Conservation (phyloP, 1,139 yeast species). For the Candida anutae region DNA sequence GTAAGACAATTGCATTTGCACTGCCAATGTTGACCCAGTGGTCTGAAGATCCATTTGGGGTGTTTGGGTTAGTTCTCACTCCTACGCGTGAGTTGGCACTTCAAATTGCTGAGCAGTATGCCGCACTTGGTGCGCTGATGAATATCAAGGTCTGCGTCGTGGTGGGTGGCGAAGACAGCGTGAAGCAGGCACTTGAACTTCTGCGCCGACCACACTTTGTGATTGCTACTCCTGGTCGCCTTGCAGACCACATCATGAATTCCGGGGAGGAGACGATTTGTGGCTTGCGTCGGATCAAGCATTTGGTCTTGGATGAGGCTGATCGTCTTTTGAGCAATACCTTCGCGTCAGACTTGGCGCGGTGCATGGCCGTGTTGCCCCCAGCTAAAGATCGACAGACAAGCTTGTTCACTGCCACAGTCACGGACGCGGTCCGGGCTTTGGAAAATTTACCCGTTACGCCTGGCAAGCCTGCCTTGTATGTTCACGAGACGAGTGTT, state of each 20-base stretch:
- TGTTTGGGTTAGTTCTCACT: slow-evolving; percentile 80
- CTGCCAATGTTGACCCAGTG: slow-evolving; percentile 92
- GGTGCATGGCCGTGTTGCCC: slow-evolving; percentile 70
- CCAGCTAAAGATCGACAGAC: slow-evolving; percentile 72
- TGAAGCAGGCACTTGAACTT: slow-evolving; percentile 73
- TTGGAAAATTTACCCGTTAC: slow-evolving; percentile 62
- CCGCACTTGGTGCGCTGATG: slow-evolving; percentile 86
- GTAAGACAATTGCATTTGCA: slow-evolving; percentile 96
- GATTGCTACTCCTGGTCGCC: slow-evolving; percentile 94
- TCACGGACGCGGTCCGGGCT: slow-evolving; percentile 84
- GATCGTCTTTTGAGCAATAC: slow-evolving; percentile 82
- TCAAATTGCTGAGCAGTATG: slow-evolving; percentile 94
- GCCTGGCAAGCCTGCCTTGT: slow-evolving; percentile 58
- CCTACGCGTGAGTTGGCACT: slow-evolving; percentile 95
- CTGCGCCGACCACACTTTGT: slow-evolving; percentile 88
- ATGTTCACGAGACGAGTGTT: slow-evolving; percentile 80
- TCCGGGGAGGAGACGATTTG: slow-evolving; percentile 85
- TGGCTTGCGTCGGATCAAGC: slow-evolving; percentile 72
- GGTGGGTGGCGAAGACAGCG: slow-evolving; percentile 94
- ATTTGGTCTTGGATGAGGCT: slow-evolving; percentile 90
- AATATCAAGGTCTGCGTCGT: slow-evolving; percentile 73
- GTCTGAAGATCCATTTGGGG: slow-evolving; percentile 93
- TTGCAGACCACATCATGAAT: slow-evolving; percentile 84
- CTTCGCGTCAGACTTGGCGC: slow-evolving; percentile 69
- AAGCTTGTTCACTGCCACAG: slow-evolving; percentile 87